These are phyloP conservation scores for Candida argentea DNA, from an alignment of 805 yeast genomes.

Conservation along the genomic window DNA sequence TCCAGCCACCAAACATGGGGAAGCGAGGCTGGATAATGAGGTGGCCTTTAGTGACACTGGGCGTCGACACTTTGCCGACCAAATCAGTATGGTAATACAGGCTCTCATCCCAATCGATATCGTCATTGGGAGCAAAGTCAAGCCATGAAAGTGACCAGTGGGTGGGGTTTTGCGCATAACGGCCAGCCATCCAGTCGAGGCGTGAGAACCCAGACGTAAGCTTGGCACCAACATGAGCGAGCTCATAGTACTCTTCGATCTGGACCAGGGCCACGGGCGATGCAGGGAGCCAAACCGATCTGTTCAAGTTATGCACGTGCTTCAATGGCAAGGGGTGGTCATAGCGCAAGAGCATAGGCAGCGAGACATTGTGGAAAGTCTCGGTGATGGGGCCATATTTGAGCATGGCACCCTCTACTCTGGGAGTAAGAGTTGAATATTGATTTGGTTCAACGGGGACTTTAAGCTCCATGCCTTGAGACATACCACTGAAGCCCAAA, in stretches of 20 bases:
- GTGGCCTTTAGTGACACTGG: conserved; percentile 31
- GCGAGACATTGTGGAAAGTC: conserved; percentile 35
- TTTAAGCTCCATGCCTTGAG: conserved; percentile 37
- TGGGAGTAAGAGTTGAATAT: conserved; percentile 17
- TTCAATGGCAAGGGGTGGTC: conserved; percentile 58
- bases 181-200: conserved; percentile 60
- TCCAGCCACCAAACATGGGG: conserved; percentile 97
- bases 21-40: conserved; percentile 72
- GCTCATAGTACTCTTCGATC: conserved; percentile 78
- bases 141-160: conserved; percentile 54
- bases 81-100: conserved; percentile 78
- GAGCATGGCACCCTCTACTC: conserved; percentile 29
- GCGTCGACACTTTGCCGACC: conserved; percentile 89
- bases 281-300: conserved; percentile 87
- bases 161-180: conserved; percentile 34
- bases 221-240: conserved; percentile 66
- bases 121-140: conserved; percentile 42
- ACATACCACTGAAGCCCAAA: conserved; percentile 35
- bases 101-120: conserved; percentile 31
- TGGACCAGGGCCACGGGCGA: conserved; percentile 57
- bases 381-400: conserved; percentile 45
- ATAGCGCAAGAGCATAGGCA: conserved; percentile 48
- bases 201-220: conserved; percentile 69
- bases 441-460: conserved; percentile 13
- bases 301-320: conserved; percentile 46